Evolutionary conservation across 2,329 filamentous ascomycete species (phyloP).

Genomic region (Fusarium nanum): DNA sequence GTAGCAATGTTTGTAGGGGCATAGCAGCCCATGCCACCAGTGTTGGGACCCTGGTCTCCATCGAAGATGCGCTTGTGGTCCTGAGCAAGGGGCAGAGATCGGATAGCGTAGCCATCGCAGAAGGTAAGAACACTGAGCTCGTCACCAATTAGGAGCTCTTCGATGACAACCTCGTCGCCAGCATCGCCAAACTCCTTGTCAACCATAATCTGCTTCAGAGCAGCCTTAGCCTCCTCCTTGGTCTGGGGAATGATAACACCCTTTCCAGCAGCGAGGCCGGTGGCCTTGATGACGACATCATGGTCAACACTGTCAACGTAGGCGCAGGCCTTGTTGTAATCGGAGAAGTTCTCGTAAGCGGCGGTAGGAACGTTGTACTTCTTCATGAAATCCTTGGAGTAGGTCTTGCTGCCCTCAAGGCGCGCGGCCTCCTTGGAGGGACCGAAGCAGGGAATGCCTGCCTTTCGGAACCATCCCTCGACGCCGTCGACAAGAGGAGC

Average conservation of each 20-base stretch:
- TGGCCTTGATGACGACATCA: slow-evolving; percentile 92
- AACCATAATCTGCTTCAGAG: slow-evolving; percentile 90
- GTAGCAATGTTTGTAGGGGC: slow-evolving; percentile 87
- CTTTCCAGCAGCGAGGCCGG: slow-evolving; percentile 91
- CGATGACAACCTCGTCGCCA: slow-evolving; percentile 92
- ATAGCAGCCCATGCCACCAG: slow-evolving; percentile 98
- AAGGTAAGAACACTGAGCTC: slow-evolving; percentile 94
- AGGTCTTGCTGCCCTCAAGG: slow-evolving; percentile 97
- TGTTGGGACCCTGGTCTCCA: slow-evolving; percentile 90
- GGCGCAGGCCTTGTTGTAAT: slow-evolving; percentile 76
- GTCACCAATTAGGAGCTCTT: slow-evolving; percentile 91
- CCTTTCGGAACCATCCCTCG: slow-evolving; percentile 80
- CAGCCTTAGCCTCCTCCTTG: slow-evolving; percentile 84
- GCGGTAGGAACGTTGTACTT: slow-evolving; percentile 91
- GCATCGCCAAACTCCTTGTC: slow-evolving; percentile 87
- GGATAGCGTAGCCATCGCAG: slow-evolving; percentile 87
- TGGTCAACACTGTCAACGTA: slow-evolving; percentile 80
- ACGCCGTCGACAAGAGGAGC: slow-evolving; percentile 93
- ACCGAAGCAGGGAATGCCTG: slow-evolving; percentile 84
- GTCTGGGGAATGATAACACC: slow-evolving; percentile 89
- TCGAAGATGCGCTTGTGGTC: slow-evolving; percentile 97
- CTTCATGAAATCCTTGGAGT: slow-evolving; percentile 98
- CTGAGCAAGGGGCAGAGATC: slow-evolving; percentile 88
- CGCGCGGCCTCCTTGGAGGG: slow-evolving; percentile 85
- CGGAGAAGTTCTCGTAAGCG: slow-evolving; percentile 86